phyloP scores from a whole-genome alignment of 1,284 basidiomycete species.

The Puccinia triticina region DNA sequence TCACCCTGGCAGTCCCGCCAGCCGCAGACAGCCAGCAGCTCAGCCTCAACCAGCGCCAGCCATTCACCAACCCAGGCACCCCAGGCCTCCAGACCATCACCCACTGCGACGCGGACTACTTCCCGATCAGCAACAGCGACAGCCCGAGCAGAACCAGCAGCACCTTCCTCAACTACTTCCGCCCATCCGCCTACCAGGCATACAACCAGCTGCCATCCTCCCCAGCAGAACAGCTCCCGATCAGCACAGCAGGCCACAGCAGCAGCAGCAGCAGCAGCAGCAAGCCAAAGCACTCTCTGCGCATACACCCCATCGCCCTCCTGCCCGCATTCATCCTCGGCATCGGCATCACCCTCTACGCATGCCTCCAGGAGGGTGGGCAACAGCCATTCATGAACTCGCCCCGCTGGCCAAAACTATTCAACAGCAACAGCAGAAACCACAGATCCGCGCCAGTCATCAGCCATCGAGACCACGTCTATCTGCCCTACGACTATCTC shows the following conservation, averaged over 20 bases:
- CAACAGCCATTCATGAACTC: not conserved
- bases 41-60: not conserved
- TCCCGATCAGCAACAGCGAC: too few relatives aligned
- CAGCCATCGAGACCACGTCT: conserved; percentile 30
- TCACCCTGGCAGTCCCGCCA: not conserved
- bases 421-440: not conserved
- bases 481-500: conserved; percentile 35
- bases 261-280: not conserved
- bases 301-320: conserved; percentile 23
- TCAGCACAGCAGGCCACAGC: not conserved
- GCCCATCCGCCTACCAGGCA: too few relatives aligned
- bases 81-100: not conserved
- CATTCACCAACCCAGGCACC: not conserved
- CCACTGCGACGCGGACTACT: not conserved
- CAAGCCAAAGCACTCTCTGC: not conserved
- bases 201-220: too few relatives aligned
- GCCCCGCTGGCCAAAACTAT: not conserved
- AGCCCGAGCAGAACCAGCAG: too few relatives aligned
- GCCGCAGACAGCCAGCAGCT: not conserved
- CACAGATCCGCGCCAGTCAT: not conserved
- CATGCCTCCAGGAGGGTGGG: not conserved
- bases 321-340: conserved; percentile 43
- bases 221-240: not conserved
- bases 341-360: conserved; percentile 6
- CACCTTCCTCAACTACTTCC: too few relatives aligned